Conservation (phyloP, 352 stramenopile species). For the Plasmopara viticola region DNA sequence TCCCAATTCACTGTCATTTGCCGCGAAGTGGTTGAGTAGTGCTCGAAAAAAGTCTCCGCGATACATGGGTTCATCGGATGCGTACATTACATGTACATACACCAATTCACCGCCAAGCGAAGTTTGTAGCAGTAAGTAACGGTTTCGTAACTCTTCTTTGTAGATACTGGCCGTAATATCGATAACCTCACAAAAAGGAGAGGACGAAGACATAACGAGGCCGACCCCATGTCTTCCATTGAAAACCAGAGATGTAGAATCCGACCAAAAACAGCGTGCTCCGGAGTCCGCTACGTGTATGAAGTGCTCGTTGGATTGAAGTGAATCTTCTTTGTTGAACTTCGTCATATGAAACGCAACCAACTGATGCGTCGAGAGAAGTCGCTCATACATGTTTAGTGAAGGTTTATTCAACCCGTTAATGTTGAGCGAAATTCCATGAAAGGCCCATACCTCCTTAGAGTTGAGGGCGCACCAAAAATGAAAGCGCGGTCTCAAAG, state of each 20-base stretch:
- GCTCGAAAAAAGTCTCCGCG: background rate
- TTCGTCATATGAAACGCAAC: background rate
- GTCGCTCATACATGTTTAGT: background rate
- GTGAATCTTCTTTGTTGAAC: background rate
- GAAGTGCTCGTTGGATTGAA: background rate
- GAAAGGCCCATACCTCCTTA: background rate
- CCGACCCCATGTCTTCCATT: background rate
- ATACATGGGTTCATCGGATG: background rate
- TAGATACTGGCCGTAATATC: background rate
- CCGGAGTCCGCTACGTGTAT: background rate
- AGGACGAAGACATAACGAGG: background rate
- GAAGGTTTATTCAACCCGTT: background rate
- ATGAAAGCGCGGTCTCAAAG: background rate
- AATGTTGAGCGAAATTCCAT: too few relatives aligned
- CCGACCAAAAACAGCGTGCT: background rate
- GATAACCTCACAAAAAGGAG: background rate
- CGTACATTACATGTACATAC: background rate
- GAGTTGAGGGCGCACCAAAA: background rate
- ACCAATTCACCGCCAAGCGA: background rate
- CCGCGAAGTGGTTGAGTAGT: background rate
- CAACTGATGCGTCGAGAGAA: constrained; percentile 1
- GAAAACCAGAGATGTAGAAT: background rate
- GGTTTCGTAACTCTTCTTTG: background rate
- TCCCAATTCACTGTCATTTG: background rate
- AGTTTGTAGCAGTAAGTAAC: background rate